A percentile compares a stretch with the other conserved stretches of the same genome.
These are phyloP conservation scores for Exophiala spinifera DNA, from an alignment of 2,329 filamentous ascomycete genomes.

Conservation along the genomic window DNA sequence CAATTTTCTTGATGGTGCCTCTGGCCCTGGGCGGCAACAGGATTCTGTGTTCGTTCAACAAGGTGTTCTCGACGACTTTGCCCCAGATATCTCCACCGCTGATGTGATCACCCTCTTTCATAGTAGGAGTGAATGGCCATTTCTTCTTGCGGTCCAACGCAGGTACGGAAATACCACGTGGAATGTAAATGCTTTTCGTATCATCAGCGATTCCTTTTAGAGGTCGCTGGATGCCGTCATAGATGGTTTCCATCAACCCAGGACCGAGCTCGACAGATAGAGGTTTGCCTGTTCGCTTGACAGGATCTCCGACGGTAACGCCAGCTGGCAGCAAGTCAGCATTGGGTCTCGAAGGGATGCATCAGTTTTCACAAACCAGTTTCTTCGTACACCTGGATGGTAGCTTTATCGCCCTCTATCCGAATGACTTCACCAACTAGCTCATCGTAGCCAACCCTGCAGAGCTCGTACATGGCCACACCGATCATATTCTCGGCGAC, in stretches of 20 bases:
- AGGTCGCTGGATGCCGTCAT: constrained; percentile 97
- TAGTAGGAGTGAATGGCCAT: constrained; percentile 88
- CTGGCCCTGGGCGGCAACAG: constrained; percentile 83
- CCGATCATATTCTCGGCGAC: constrained; percentile 98
- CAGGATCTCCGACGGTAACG: constrained; percentile 92
- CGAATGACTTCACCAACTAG: constrained; percentile 97
- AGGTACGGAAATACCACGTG: constrained; percentile 83
- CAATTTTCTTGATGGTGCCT: constrained; percentile 88
- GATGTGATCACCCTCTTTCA: constrained; percentile 96
- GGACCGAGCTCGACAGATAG: constrained; percentile 96
- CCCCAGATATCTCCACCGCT: constrained; percentile 96
- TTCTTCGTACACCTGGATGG: constrained; percentile 98
- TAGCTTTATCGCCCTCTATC: constrained; percentile 91
- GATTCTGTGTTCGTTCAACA: constrained; percentile 90
- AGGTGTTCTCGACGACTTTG: constrained; percentile 90
- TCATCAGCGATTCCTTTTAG: constrained; percentile 76
- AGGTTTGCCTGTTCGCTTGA: constrained; percentile 86
- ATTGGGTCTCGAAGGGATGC: constrained; percentile 1
- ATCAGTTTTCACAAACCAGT: constrained; percentile 61
- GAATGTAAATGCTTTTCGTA: constrained; percentile 92
- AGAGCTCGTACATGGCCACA: constrained; percentile 99
- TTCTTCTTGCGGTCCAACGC: constrained; percentile 87
- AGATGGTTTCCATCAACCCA: constrained; percentile 97
- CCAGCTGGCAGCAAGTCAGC: constrained; percentile 59
- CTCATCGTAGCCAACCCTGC: constrained; percentile 85